A percentile compares a stretch with the other conserved stretches of the same genome.
phyloP scores from a whole-genome alignment of 306 rosid genomes.

The Arachis hypogaea region DNA sequence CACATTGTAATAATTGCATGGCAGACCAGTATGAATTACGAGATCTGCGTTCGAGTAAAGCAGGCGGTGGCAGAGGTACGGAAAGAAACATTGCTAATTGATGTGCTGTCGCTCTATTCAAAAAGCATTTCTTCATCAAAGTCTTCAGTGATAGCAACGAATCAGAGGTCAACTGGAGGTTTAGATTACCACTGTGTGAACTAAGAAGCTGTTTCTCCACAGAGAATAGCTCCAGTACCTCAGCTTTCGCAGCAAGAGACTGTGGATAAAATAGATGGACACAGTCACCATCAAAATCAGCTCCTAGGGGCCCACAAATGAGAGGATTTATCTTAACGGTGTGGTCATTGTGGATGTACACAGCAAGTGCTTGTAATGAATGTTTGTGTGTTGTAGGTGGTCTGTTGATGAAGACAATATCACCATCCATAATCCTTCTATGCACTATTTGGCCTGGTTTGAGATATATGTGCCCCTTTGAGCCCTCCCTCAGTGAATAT shows the following conservation, averaged over 20 bases:
- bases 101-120: slow-evolving; percentile 60
- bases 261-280: slow-evolving; percentile 90
- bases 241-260: slow-evolving; percentile 90
- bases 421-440: slow-evolving; percentile 94
- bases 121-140: slow-evolving; percentile 56
- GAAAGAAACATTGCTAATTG: slow-evolving; percentile 83
- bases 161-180: slow-evolving; percentile 74
- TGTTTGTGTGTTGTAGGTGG: slow-evolving; percentile 98
- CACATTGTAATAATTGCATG: slow-evolving; percentile 74
- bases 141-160: slow-evolving; percentile 71
- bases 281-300: slow-evolving; percentile 97
- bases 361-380: slow-evolving; percentile 85
- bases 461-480: slow-evolving; percentile 78
- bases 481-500: slow-evolving; percentile 89
- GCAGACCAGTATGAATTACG: slow-evolving; percentile 74
- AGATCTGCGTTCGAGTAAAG: slow-evolving; percentile 54
- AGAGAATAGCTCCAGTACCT: slow-evolving; percentile 84
- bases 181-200: slow-evolving; percentile 88
- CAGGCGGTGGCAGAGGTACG: slow-evolving; percentile 67
- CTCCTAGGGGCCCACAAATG: slow-evolving; percentile 92
- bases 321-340: slow-evolving; percentile 92
- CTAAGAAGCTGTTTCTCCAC: slow-evolving; percentile 92
- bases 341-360: slow-evolving; percentile 85
- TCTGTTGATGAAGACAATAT: slow-evolving; percentile 82
- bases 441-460: slow-evolving; percentile 86